Conservation (phyloP, 257 asterid genomes). For the Linaria vulgaris region DNA sequence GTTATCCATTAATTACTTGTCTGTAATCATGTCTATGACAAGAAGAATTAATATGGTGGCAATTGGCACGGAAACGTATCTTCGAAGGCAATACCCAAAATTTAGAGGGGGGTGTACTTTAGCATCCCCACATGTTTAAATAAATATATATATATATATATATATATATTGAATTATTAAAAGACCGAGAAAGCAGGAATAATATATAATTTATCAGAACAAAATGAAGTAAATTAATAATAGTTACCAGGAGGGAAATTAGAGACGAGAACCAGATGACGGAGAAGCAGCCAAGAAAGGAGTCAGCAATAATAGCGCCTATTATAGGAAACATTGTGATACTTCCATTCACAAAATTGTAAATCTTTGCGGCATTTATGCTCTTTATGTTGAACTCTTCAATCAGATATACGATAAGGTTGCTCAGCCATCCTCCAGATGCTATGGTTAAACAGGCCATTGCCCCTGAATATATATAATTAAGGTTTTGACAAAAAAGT, state of each 20-base stretch:
- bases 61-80: no score
- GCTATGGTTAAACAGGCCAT: conserved; percentile 60
- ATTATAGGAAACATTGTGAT: conserved; percentile 66
- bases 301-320: conserved; percentile 76
- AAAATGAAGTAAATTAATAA: not conserved
- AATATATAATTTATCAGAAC: not conserved
- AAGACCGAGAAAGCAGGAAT: not conserved
- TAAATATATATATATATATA: no score
- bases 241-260: conserved; percentile 67
- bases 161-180: no score
- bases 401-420: conserved; percentile 72
- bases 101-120: no score
- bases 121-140: no score
- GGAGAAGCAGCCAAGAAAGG: conserved; percentile 64
- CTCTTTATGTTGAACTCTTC: conserved; percentile 72
- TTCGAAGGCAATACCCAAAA: not conserved
- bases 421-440: conserved; percentile 67
- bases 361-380: conserved; percentile 73
- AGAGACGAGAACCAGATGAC: conserved; percentile 79
- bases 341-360: conserved; percentile 66
- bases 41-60: no score
- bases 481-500: conserved; percentile 7
- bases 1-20: no score
- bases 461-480: conserved; percentile 49
- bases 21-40: no score